Evolutionary conservation across 2,329 filamentous ascomycete genomes (phyloP).

Genomic region (Penicillium olsonii): DNA sequence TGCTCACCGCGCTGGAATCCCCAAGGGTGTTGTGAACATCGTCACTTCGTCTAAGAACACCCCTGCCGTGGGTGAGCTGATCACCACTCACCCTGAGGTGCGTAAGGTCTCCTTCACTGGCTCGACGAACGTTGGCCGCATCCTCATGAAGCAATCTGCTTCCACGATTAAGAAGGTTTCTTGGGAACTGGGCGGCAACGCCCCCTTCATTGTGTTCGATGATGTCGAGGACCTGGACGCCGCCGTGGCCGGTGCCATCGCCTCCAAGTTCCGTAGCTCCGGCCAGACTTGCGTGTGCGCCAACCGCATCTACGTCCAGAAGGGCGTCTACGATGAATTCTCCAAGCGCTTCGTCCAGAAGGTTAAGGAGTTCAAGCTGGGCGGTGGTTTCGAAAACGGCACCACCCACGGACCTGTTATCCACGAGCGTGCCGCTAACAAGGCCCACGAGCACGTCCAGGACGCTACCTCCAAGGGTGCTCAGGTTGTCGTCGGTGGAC

Average conservation of each 20-base stretch:
- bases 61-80: constrained; percentile 70
- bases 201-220: constrained; percentile 95
- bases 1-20: constrained; percentile 81
- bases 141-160: constrained; percentile 89
- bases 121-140: constrained; percentile 62
- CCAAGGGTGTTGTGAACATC: constrained; percentile 87
- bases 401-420: constrained; percentile 58
- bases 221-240: constrained; percentile 80
- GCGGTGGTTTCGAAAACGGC: constrained; percentile 48
- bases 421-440: constrained; percentile 76
- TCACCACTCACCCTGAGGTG: constrained; percentile 75
- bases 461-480: constrained; percentile 79
- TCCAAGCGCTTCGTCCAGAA: constrained; percentile 56
- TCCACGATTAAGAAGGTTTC: constrained; percentile 82
- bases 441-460: constrained; percentile 76
- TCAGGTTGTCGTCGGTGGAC: constrained; percentile 72
- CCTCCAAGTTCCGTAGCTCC: constrained; percentile 89
- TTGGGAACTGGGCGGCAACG: constrained; percentile 91
- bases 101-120: constrained; percentile 96
- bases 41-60: constrained; percentile 81
- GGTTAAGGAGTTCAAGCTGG: constrained; percentile 53
- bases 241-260: constrained; percentile 79
- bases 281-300: constrained; percentile 95
- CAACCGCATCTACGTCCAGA: constrained; percentile 56
- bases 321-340: constrained; percentile 55